phyloP scores from a whole-genome alignment of 306 rosid species.

The Morella rubra region DNA sequence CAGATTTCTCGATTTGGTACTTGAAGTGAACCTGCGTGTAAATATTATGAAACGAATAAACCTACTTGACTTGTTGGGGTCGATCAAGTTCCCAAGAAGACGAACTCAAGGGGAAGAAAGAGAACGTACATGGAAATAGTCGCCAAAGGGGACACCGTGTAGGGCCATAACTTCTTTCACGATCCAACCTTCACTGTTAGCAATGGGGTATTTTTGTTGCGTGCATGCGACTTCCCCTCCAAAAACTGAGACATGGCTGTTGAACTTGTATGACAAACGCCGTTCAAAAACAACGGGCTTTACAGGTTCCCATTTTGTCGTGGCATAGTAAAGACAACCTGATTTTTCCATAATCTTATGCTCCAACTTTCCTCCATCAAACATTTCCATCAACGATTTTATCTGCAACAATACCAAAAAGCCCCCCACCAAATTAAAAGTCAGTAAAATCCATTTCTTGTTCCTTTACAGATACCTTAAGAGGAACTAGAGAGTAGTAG shows the following conservation, averaged over 20 bases:
- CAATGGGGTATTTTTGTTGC: constrained; percentile 49
- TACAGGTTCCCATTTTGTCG: constrained; percentile 61
- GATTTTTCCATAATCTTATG: constrained; percentile 62
- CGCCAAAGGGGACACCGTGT: constrained; percentile 62
- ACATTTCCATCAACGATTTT: constrained; percentile 54
- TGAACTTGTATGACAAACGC: constrained; percentile 56
- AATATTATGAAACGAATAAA: not conserved
- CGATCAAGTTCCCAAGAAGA: not conserved
- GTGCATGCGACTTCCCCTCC: constrained; percentile 69
- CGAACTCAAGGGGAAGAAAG: not conserved
- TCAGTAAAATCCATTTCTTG: not conserved
- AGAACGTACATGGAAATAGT: constrained; percentile 57
- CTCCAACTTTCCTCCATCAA: constrained; percentile 71
- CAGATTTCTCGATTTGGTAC: constrained; percentile 57
- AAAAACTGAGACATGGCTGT: constrained; percentile 48
- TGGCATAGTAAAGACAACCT: constrained; percentile 57
- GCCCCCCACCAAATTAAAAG: not conserved
- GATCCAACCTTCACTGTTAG: constrained; percentile 54
- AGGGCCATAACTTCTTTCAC: constrained; percentile 69
- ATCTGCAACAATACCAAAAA: constrained; percentile 41
- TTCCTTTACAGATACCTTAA: not conserved
- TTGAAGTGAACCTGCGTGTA: constrained; percentile 62
- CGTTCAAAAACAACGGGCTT: constrained; percentile 47
- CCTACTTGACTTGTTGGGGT: not conserved
- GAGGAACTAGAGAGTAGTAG: not conserved